Percentiles rank a stretch among this genome's conserved stretches.
These are phyloP conservation scores for Amaranthus palmeri DNA, from an alignment of 148 eudicot genomes.

Conservation along the genomic window DNA sequence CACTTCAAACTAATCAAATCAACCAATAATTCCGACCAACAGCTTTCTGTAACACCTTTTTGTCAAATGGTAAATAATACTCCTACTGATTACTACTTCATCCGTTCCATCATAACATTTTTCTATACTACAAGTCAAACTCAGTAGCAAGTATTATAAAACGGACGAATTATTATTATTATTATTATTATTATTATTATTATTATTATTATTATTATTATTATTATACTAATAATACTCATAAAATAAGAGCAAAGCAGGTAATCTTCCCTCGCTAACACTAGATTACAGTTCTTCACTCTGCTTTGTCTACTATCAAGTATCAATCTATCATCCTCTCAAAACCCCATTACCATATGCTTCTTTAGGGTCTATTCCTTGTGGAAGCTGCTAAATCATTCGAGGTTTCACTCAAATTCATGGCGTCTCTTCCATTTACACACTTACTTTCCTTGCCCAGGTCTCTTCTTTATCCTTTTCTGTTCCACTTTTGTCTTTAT, in stretches of 20 bases:
- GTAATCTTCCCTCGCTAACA: constrained; percentile 19
- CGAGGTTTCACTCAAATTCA: constrained; percentile 13
- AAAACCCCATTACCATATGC: not conserved
- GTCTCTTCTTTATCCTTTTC: not conserved
- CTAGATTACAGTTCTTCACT: not conserved
- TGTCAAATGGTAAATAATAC: not conserved
- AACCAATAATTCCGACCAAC: no score
- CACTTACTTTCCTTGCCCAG: constrained; percentile 39
- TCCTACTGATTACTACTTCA: no score
- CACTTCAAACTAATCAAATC: no score
- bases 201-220: no score
- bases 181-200: no score
- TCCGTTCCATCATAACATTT: no score
- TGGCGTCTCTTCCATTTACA: constrained; percentile 45
- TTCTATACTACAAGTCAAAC: no score
- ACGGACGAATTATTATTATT: no score
- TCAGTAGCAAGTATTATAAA: no score
- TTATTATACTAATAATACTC: no score
- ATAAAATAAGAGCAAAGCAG: no score
- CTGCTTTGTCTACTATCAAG: not conserved
- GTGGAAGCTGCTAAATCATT: not conserved
- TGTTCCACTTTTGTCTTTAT: not conserved
- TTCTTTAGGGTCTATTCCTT: not conserved
- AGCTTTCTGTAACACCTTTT: not conserved
- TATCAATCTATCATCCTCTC: not conserved